These are phyloP conservation scores for Mycosarcoma maydis DNA, from an alignment of 1,284 basidiomycete genomes.

Conservation along the genomic window DNA sequence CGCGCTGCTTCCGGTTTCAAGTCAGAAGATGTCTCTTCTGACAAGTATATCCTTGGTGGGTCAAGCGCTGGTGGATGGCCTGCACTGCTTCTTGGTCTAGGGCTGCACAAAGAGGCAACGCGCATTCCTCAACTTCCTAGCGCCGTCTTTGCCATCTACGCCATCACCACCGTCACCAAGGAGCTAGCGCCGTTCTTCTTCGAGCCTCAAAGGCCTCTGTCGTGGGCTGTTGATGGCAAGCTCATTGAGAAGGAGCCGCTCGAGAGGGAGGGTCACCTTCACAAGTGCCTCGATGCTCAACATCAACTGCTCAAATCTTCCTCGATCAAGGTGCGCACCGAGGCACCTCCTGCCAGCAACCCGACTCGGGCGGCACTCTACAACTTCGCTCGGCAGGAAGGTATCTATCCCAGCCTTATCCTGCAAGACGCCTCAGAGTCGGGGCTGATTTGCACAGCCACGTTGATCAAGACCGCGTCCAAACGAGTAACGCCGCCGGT, in stretches of 20 bases:
- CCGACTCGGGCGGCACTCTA: slow-evolving; percentile 46
- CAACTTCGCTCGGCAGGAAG: slow-evolving; percentile 54
- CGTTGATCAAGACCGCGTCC: slow-evolving; percentile 18
- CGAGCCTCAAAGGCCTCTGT: slow-evolving; percentile 39
- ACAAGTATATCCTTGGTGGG: slow-evolving; percentile 46
- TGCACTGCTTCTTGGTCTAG: slow-evolving; percentile 47
- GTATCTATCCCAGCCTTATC: slow-evolving; percentile 40
- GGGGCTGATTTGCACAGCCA: slow-evolving; percentile 29
- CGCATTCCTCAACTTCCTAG: slow-evolving; percentile 25
- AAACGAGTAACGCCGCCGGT: slow-evolving; percentile 11
- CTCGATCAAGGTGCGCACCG: slow-evolving; percentile 27
- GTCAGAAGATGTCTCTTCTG: slow-evolving; percentile 13
- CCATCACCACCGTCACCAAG: slow-evolving; percentile 45
- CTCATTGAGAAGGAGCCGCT: slow-evolving; percentile 24
- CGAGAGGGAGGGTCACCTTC: slow-evolving; percentile 26
- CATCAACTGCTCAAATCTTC: slow-evolving; percentile 18
- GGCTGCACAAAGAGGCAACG: slow-evolving; percentile 19
- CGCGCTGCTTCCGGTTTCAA: slow-evolving; percentile 28
- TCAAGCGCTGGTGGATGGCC: slow-evolving; percentile 54
- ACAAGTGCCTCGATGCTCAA: slow-evolving; percentile 22
- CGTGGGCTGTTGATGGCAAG: slow-evolving; percentile 41
- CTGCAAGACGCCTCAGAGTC: slow-evolving; percentile 15
- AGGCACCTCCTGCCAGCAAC: slow-evolving; percentile 36
- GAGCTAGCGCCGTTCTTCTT: slow-evolving; percentile 44
- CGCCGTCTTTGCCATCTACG: slow-evolving; percentile 51